Percentiles rank a stretch among this genome's conserved stretches.
phyloP scores from a whole-genome alignment of 371 early-diverging fungal species.

The Mucor sp. region DNA sequence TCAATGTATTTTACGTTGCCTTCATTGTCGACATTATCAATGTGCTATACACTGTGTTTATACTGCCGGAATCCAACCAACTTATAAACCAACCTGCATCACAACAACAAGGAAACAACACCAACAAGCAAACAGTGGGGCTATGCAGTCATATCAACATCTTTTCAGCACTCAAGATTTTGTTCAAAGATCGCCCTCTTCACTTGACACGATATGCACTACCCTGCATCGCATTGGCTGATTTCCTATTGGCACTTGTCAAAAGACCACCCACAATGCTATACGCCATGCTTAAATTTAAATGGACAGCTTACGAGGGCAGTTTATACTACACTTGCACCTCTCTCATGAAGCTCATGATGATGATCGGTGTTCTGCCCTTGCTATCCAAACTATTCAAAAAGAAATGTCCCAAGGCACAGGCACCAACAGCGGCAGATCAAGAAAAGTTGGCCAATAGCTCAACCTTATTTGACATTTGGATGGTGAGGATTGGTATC shows the following conservation, averaged over 20 bases:
- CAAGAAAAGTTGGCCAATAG: neutral
- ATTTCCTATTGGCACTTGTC: constrained; percentile 29
- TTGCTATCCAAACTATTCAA: constrained; percentile 27
- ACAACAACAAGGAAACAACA: neutral
- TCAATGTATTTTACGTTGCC: constrained; percentile 40
- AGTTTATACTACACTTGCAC: constrained; percentile 36
- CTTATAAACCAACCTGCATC: neutral
- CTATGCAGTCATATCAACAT: constrained; percentile 29
- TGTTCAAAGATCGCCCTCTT: constrained; percentile 16
- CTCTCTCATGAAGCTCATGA: constrained; percentile 20
- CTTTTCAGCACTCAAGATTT: constrained; percentile 34
- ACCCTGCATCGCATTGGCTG: constrained; percentile 26
- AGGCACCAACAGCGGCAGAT: neutral
- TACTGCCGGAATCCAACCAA: constrained; percentile 54
- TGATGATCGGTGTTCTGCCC: constrained; percentile 32
- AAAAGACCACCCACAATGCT: constrained; percentile 37
- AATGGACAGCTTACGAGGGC: constrained; percentile 52
- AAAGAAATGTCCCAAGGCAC: constrained; percentile 5
- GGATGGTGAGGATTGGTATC: constrained; percentile 50
- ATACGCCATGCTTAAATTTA: constrained; percentile 48
- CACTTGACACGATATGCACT: constrained; percentile 30
- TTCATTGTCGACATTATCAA: constrained; percentile 19
- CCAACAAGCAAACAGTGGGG: constrained; percentile 13
- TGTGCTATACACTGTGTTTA: constrained; percentile 24
- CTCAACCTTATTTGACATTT: constrained; percentile 37